Base-by-base conservation (phyloP, 2,329 filamentous ascomycete genomes). In the Fusarium sp. region DNA sequence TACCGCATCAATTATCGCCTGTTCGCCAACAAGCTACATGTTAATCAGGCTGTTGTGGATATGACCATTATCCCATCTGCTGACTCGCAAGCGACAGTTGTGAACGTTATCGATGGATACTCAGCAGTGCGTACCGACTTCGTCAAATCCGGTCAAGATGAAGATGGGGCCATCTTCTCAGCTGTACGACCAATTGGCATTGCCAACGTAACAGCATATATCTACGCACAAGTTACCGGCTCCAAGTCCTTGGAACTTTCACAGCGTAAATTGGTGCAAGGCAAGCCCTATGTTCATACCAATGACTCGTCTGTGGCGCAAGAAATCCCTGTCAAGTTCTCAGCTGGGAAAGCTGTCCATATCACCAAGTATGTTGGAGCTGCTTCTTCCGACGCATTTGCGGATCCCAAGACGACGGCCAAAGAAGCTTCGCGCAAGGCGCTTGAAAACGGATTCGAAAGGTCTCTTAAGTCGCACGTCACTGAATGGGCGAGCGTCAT, bases 51-150 rank as follows among this genome's bases (percentile, higher is more conserved):
- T 0, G 16, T 61, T 9, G 54, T 61, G 14, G 44, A 61, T 27
- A 0, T 61, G 18, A 59, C 14, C 1, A 34, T 61, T 2, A 10
- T 49, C 7, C 27, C 58, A 18, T 49, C 58, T 0, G 0, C 1
- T 1, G 27, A 61, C 6, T 44, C 27, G 1, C 3, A 61, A 20
- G 58, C 58, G 6, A 29, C n/a, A 1, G 3, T 59, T 7, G 44
- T 49, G 1, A 61, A 59, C 12, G 22, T 61, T 0, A 34, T 61
- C 5, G 58, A 49, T 22, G 58, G 58, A 44, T 61, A 61, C 7
- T 48, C 58, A 9, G 58, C 58, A 13, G 58, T 61, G 12, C 58
- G 58, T 0, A 34, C 58, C 8, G 34, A 59, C 9, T 61, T 61
- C 6, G 54, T 49, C 7, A 10, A 42, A 3, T 49, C 58, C 4